Evolutionary conservation across 306 rosid species (phyloP).

Genomic region (Lupinus albus): DNA sequence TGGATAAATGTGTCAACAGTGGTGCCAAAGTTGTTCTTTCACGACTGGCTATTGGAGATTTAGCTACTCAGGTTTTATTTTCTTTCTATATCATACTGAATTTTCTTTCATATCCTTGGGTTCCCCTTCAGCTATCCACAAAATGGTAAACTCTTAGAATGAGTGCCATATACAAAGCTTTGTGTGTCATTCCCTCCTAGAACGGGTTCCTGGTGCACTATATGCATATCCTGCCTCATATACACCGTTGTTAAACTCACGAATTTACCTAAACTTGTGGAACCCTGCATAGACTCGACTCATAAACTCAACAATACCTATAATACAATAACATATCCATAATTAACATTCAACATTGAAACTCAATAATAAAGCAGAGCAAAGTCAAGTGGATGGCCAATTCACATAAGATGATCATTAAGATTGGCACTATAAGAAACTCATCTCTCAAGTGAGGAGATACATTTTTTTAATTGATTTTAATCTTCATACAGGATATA

Average conservation of each 20-base stretch:
- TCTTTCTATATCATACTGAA: neutral
- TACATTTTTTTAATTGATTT: constrained; percentile 24
- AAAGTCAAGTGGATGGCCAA: too few relatives aligned
- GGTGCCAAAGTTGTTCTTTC: constrained; percentile 98
- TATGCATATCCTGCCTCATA: neutral
- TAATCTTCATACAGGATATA: constrained; percentile 59
- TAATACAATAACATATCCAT: too few relatives aligned
- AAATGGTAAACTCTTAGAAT: constrained; percentile 14
- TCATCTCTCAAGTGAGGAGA: neutral
- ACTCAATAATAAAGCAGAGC: too few relatives aligned
- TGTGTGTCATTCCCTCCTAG: neutral
- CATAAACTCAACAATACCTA: neutral
- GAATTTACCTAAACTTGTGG: neutral
- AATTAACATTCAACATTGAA: too few relatives aligned
- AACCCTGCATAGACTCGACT: neutral
- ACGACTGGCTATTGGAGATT: constrained; percentile 95
- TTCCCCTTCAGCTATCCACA: neutral
- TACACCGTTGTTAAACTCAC: neutral
- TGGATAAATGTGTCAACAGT: constrained; percentile 91
- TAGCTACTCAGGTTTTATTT: constrained; percentile 80
- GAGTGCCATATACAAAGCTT: neutral
- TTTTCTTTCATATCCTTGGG: constrained; percentile 22
- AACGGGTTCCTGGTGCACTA: neutral
- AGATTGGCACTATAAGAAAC: neutral
- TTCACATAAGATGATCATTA: neutral